Evolutionary conservation across 2,329 filamentous ascomycete genomes (phyloP), one percentile per base, ranked within the genome.

Genomic region (Biscogniauxia marginata): DNA sequence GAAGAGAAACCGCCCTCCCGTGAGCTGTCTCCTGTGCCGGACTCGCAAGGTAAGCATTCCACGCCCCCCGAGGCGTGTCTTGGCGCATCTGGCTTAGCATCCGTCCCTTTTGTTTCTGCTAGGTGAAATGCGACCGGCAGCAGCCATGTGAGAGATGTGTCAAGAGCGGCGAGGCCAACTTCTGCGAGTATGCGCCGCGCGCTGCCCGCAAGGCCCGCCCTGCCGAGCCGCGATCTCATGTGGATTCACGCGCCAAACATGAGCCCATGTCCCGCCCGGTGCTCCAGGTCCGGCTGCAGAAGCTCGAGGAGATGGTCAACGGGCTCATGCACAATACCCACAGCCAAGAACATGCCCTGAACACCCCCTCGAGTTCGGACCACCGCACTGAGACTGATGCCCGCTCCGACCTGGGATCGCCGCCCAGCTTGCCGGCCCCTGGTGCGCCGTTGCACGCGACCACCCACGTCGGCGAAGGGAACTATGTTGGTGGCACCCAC

Each of bases 101-200:
- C 30, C 1, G n/a, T 4, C 30, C 13, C 30, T 53, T 61, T 46
- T 55, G 56, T 44, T 50, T 46, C 46, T 52, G 22, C 43, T 21
- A 69, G 64, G 68, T 73, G 47, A 75, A 74, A 70, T 76, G 74
- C 62, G 73, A 75, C 56, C 71, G 74, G 39, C 66, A 71, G 50
- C 65, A 71, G 46, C 74, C 73, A n/a, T 76, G 73, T 63, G 70
- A 70, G 52, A 69, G 74, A 56, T 76, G 74, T 55, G 59, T 71
- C 45, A 74, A 73, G 60, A 73, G 70, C 52, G 72, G 71, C 45
- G 69, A 73, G 59, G 69, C 67, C 46, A 66, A 65, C 25, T 68
- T 70, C 50, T 76, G 73, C 60, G 69, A 68, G 53, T 73, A 74
- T 65, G 73, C 72, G n/a, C 65, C 67, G 25, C 70, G 71, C 49